phyloP scores from a whole-genome alignment of 345 rosid genomes.

The Murraya paniculata region DNA sequence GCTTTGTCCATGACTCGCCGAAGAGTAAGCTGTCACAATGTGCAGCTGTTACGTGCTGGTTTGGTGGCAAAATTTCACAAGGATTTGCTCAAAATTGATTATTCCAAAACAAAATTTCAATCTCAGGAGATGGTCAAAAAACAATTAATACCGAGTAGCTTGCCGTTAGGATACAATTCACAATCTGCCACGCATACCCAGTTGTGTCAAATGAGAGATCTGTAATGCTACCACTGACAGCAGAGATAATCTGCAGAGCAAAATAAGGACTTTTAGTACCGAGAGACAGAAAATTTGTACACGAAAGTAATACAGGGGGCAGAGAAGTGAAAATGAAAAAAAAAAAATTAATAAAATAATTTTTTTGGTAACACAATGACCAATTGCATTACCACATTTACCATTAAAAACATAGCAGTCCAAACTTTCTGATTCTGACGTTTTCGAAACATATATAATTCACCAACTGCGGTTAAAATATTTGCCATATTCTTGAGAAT shows the following conservation, averaged over 20 bases:
- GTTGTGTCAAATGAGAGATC: conserved; percentile 74
- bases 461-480: conserved; percentile 87
- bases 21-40: conserved; percentile 62
- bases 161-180: conserved; percentile 83
- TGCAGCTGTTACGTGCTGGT: conserved; percentile 15
- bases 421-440: conserved; percentile 90
- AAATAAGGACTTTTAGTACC: background rate
- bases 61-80: background rate
- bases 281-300: background rate
- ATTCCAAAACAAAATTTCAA: conserved; percentile 2
- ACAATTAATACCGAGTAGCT: conserved; percentile 66
- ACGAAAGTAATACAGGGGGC: background rate
- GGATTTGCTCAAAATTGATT: conserved; percentile 6
- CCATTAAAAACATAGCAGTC: conserved; percentile 95
- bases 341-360: too few relatives aligned
- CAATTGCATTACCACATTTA: conserved; percentile 15
- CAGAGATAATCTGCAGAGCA: conserved; percentile 74
- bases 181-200: conserved; percentile 81
- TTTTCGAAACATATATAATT: conserved; percentile 74
- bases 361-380: too few relatives aligned
- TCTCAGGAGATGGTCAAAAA: background rate
- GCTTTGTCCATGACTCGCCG: conserved; percentile 87
- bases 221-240: conserved; percentile 76
- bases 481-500: conserved; percentile 91
- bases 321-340: too few relatives aligned